Evolutionary conservation across 257 asterid species (phyloP), one percentile per base, ranked within the genome.

Genomic region (Scutellaria galericulata): DNA sequence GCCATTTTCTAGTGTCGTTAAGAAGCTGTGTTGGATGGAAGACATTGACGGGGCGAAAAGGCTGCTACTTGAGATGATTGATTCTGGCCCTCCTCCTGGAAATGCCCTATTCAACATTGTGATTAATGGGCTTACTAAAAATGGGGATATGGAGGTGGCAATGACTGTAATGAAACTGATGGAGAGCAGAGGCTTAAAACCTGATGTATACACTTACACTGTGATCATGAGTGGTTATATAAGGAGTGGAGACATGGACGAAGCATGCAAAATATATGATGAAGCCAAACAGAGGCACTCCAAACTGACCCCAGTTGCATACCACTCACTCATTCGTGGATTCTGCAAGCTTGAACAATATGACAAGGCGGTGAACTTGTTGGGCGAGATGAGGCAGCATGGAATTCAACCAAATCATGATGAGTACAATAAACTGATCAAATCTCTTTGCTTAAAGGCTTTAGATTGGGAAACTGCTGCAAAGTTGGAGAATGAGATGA

Each of bases 71-170:
- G 82, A 84, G 77, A 93, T 93, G 98, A 76, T 89, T 37, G 85
- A 86, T 7, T 75, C 72, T 0, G 98, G 94, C 41, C 96, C 97
- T 35, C 94, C 96, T 40, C 96, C 98, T 69, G 96, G 97, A 64
- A 85, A 89, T 14, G 82, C 72, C 7, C 68, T 78, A 20, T 94
- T 94, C 83, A 91, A 91, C 56, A 73, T 77, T 6, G 86, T 91
- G 7, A 89, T 94, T 51, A 94, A 77, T 10, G 89, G 86, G 55
- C 91, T 91, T 57, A 67, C 90, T 70, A 94, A 87, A 80, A 69
- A 45, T 3, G 93, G 89, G 15, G 88, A 88, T 31, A 76, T 81
- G 86, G 86, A 80, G 45, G 99, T 83, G 77, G 90, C 99, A 9
- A 41, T 37, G 76, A 79, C 78, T 27, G 55, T 81, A 39, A 64